These are phyloP conservation scores for Bipolaris oryzae DNA, from an alignment of 2,329 filamentous ascomycete species.

Conservation along the genomic window DNA sequence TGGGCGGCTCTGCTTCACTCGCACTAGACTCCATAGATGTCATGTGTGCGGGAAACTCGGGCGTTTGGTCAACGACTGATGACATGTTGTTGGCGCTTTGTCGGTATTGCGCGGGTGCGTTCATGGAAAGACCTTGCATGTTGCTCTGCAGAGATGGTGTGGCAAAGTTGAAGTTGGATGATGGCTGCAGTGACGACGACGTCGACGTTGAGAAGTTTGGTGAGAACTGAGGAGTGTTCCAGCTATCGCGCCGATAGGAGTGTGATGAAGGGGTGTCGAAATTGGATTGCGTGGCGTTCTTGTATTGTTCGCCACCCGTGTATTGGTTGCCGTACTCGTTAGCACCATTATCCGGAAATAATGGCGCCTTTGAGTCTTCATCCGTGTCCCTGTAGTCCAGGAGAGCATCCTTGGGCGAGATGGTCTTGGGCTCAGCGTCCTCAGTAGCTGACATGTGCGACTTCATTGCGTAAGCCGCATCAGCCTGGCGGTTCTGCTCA, in stretches of 20 bases:
- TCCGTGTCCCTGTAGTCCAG: slow-evolving; percentile 82
- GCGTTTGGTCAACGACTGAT: slow-evolving; percentile 51
- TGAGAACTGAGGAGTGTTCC: slow-evolving; percentile 45
- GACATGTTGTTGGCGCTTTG: slow-evolving; percentile 37
- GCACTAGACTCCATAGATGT: slow-evolving; percentile 67
- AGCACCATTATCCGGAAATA: slow-evolving; percentile 70
- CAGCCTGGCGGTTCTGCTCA: slow-evolving; percentile 67
- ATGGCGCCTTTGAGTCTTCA: slow-evolving; percentile 70
- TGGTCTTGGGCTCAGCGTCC: slow-evolving; percentile 70
- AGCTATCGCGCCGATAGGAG: slow-evolving; percentile 43
- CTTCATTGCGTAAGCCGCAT: slow-evolving; percentile 56
- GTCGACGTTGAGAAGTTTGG: slow-evolving; percentile 42
- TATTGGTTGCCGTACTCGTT: slow-evolving; percentile 58
- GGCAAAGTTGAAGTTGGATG: slow-evolving; percentile 55
- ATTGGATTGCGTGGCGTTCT: slow-evolving; percentile 43
- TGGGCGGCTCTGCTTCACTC: slow-evolving; percentile 57
- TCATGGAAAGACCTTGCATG: slow-evolving; percentile 42
- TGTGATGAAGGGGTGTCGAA: slow-evolving; percentile 46
- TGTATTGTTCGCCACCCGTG: slow-evolving; percentile 50
- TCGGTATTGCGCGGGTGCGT: slow-evolving; percentile 46
- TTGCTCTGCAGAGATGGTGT: slow-evolving; percentile 49
- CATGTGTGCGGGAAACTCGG: slow-evolving; percentile 64
- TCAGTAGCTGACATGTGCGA: slow-evolving; percentile 49
- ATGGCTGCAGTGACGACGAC: slow-evolving; percentile 35
- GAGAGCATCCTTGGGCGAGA: slow-evolving; percentile 91